Percentiles rank a stretch among this genome's conserved stretches.
phyloP scores from a whole-genome alignment of 1,139 yeast genomes.

The Candida sp. region DNA sequence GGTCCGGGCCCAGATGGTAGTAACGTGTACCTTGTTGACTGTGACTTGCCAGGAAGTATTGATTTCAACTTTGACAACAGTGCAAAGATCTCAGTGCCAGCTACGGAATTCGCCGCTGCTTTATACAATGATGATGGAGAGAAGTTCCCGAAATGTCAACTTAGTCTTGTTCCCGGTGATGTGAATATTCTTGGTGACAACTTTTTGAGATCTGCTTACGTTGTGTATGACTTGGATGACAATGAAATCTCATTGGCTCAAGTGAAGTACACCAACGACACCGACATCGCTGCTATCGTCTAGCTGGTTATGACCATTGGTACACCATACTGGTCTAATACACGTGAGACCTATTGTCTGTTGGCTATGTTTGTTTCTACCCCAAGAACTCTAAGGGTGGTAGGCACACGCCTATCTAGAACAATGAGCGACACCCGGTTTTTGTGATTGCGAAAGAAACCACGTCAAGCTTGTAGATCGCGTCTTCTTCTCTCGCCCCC shows the following conservation, averaged over 20 bases:
- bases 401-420: too few species aligned
- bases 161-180: slow-evolving; percentile 10
- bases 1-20: background rate
- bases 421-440: too few species aligned
- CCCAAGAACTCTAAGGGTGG: too few species aligned
- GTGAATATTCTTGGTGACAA: too few species aligned
- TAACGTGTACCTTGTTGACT: background rate
- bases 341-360: too few species aligned
- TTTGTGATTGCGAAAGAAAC: too few species aligned
- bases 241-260: slow-evolving; percentile 27
- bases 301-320: too few species aligned
- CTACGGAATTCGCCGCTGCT: slow-evolving; percentile 14
- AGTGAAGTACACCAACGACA: slow-evolving; percentile 20
- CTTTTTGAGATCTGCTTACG: slow-evolving; percentile 33
- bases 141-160: background rate
- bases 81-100: slow-evolving; percentile 9
- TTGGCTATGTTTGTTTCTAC: too few species aligned
- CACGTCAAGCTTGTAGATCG: too few species aligned
- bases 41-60: slow-evolving; percentile 8
- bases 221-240: slow-evolving; percentile 32
- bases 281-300: slow-evolving; percentile 11
- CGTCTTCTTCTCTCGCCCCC: too few species aligned
- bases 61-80: slow-evolving; percentile 8
- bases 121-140: slow-evolving; percentile 11
- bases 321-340: too few species aligned